Percentiles rank a stretch among this genome's conserved stretches.
These are phyloP conservation scores for Mortierella sp. DNA, from an alignment of 371 early-diverging fungal genomes.

Conservation along the genomic window DNA sequence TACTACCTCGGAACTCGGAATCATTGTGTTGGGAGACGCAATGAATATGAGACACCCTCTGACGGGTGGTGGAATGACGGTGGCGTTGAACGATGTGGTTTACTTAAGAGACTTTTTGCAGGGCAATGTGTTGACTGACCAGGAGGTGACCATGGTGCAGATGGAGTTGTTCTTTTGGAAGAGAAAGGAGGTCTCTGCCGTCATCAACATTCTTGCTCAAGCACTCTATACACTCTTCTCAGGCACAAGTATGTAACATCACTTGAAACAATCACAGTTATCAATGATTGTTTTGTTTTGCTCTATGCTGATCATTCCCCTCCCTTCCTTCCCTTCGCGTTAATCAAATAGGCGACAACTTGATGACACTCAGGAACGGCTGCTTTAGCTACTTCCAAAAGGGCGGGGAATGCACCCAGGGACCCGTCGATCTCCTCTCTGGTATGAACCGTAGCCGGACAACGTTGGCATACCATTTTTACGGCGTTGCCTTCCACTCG, in stretches of 20 bases:
- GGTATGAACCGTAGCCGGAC: conserved; percentile 59
- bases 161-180: conserved; percentile 82
- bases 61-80: conserved; percentile 98
- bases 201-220: conserved; percentile 92
- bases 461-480: conserved; percentile 38
- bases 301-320: background rate
- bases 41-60: conserved; percentile 95
- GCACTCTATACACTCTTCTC: conserved; percentile 92
- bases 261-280: background rate
- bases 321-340: background rate
- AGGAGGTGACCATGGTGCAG: conserved; percentile 66
- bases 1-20: conserved; percentile 67
- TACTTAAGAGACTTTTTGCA: conserved; percentile 63
- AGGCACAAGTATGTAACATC: conserved; percentile 64
- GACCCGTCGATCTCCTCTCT: conserved; percentile 87
- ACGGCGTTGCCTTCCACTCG: conserved; percentile 40
- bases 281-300: background rate
- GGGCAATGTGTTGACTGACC: conserved; percentile 65
- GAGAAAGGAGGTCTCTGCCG: conserved; percentile 78
- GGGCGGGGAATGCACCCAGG: conserved; percentile 84
- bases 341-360: conserved; percentile 60
- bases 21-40: conserved; percentile 92
- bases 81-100: conserved; percentile 91
- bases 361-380: conserved; percentile 82
- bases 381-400: conserved; percentile 90